Evolutionary conservation across 2,329 filamentous ascomycete genomes (phyloP).

Genomic region (Trichoderma guizhouense): DNA sequence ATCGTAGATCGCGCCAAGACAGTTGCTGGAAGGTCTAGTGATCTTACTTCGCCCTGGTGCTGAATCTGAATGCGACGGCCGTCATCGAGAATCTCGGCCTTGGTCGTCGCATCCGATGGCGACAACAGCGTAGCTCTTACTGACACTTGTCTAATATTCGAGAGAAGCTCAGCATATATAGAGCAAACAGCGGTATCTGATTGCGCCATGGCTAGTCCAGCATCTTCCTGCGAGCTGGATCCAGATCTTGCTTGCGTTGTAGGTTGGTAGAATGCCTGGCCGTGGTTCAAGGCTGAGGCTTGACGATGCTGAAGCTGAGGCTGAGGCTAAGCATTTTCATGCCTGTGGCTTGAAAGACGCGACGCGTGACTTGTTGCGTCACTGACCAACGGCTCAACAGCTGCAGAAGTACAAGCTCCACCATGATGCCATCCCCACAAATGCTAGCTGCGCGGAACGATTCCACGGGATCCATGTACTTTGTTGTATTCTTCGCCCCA

Average conservation of each 20-base stretch:
- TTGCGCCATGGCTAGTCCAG: slow-evolving; percentile 21
- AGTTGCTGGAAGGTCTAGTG: slow-evolving; percentile 43
- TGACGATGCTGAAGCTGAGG: not conserved
- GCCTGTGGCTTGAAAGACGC: slow-evolving; percentile 1
- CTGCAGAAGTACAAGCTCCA: not conserved
- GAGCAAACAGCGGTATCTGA: slow-evolving; percentile 24
- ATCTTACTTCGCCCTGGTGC: slow-evolving; percentile 40
- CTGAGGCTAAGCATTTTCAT: not conserved
- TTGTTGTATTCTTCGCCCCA: slow-evolving; percentile 7
- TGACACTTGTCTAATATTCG: slow-evolving; percentile 63
- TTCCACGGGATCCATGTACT: not conserved
- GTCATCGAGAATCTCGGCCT: slow-evolving; percentile 42
- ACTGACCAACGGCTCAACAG: not conserved
- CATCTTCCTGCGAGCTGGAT: not conserved
- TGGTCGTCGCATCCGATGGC: slow-evolving; percentile 41
- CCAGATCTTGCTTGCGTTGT: not conserved
- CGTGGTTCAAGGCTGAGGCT: not conserved
- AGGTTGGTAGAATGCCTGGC: not conserved
- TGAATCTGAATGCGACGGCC: slow-evolving; percentile 45
- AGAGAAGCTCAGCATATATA: slow-evolving; percentile 63
- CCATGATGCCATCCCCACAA: slow-evolving; percentile 13
- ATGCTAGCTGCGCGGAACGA: not conserved
- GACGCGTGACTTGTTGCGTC: slow-evolving; percentile 17
- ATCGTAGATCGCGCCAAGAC: slow-evolving; percentile 36
- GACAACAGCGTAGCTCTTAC: slow-evolving; percentile 51